These are phyloP conservation scores for Populus alba DNA, from an alignment of 345 rosid genomes.

Conservation along the genomic window DNA sequence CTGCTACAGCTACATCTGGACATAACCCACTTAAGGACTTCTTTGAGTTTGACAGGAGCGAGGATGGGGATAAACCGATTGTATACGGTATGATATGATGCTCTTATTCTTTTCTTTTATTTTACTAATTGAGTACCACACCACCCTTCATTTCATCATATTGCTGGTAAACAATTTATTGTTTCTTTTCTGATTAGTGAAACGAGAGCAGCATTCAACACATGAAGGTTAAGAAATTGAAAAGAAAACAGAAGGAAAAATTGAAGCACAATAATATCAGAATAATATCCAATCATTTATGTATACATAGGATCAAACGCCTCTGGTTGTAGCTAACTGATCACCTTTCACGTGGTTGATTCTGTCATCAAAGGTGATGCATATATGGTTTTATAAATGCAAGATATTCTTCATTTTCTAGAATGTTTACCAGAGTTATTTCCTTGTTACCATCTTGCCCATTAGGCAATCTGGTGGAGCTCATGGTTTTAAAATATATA, in stretches of 20 bases:
- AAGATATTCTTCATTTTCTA: too few species aligned
- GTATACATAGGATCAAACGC: not conserved
- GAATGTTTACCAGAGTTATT: not conserved
- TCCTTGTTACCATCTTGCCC: not conserved
- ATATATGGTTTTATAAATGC: not conserved
- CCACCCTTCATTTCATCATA: not conserved
- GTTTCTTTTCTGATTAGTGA: not conserved
- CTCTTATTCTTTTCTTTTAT: not conserved
- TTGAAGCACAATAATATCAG: not conserved
- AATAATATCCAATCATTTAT: not conserved
- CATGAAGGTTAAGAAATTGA: not conserved
- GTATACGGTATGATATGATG: slow-evolving; percentile 53
- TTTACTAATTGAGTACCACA: not conserved
- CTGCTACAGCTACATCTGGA: slow-evolving; percentile 22
- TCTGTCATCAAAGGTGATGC: not conserved
- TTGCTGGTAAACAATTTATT: not conserved
- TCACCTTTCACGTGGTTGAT: not conserved
- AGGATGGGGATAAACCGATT: slow-evolving; percentile 63
- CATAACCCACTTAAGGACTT: slow-evolving; percentile 77
- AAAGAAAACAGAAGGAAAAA: not conserved
- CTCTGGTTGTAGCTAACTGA: not conserved
- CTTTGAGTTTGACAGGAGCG: slow-evolving; percentile 69
- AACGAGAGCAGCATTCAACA: not conserved
- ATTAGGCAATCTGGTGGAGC: not conserved
- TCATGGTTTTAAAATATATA: not conserved